Conservation (phyloP, 1,284 basidiomycete genomes). For the Rhodotorula sp. region DNA sequence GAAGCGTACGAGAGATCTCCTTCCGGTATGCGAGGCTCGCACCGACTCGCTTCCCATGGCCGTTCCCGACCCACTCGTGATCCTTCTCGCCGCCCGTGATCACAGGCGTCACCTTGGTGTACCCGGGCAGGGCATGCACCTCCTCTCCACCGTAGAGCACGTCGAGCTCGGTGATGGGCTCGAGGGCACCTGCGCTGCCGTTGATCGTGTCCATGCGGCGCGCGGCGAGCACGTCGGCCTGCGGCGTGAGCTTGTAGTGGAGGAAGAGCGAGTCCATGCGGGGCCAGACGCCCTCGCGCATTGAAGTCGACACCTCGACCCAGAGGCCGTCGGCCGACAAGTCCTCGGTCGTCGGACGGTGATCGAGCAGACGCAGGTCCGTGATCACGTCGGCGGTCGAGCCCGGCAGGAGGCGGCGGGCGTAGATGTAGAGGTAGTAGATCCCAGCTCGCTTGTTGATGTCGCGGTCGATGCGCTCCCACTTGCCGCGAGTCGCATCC, state of each 20-base stretch:
- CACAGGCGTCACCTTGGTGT: conserved; percentile 64
- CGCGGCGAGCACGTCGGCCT: conserved; percentile 29
- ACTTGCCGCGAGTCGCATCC: conserved; percentile 40
- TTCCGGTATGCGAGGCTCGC: conserved; percentile 31
- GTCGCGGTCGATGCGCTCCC: conserved; percentile 43
- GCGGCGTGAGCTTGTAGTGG: conserved; percentile 37
- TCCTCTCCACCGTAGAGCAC: conserved; percentile 70
- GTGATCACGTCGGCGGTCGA: conserved; percentile 31
- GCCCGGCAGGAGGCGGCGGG: conserved; percentile 34
- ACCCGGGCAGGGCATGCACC: conserved; percentile 75
- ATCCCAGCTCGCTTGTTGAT: conserved; percentile 39
- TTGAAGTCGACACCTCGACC: conserved; percentile 30
- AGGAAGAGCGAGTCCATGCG: conserved; percentile 36
- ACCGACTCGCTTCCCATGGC: conserved; percentile 23
- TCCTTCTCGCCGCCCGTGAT: conserved; percentile 50
- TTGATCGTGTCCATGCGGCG: conserved; percentile 14
- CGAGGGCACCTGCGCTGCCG: conserved; percentile 25
- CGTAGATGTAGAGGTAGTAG: conserved; percentile 40
- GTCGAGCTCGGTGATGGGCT: conserved; percentile 80
- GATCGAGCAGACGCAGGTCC: conserved; percentile 26
- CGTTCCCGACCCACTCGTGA: conserved; percentile 41
- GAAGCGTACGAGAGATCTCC: not conserved
- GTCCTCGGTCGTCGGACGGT: conserved; percentile 14
- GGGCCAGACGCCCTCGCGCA: conserved; percentile 43
- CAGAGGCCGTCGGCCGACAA: conserved; percentile 22